Base-by-base conservation (phyloP, 306 rosid genomes). In the Senna siamea region DNA sequence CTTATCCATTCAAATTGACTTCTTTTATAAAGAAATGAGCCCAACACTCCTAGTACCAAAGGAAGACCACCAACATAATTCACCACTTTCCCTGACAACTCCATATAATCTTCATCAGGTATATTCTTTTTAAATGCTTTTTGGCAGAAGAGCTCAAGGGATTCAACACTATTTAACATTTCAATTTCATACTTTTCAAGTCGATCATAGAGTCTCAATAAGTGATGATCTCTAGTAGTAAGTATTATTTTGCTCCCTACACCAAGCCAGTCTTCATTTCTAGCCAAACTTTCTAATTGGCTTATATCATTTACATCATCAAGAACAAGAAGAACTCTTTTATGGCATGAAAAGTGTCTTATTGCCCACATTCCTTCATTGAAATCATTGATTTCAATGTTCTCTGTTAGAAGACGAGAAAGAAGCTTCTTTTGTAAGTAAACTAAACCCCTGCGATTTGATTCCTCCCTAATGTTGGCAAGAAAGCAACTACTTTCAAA, bases 201-300 rank as follows among this genome's bases (percentile, higher is more conserved):
- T 4, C 15, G 23, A n/a, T 18, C 48, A 43, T 43, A 2, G 0
- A 2, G 3, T 43, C 12, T 43, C 15, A 43, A 10, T 3, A 43
- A 43, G 2, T 11, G 48, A 1, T 9, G 4, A 11, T 50, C 55
- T 50, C 55, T 17, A 5, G 55, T 17, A 17, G 55, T 50, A 6
- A 50, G 6, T n/a, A 50, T 17, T 50, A 50, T 50, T 17, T 18
- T 50, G 11, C 23, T 17, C 9, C 55, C 55, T 1, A 9, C 55
- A 50, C 55, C 55, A 50, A 50, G n/a, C 55, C 55, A 50, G 20
- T 50, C 23, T n/a, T 50, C 5, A 50, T 50, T 50, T 50, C 55
- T 7, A 6, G 23, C 55, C 4, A 50, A 50, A 7, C 15, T 50
- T 0, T 50, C 23, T 17, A 50, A 7, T 7, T 50, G 23, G 9